Evolutionary conservation across 306 rosid species (phyloP), one percentile per base, ranked within the genome.

Genomic region (Dryas alaskensis): DNA sequence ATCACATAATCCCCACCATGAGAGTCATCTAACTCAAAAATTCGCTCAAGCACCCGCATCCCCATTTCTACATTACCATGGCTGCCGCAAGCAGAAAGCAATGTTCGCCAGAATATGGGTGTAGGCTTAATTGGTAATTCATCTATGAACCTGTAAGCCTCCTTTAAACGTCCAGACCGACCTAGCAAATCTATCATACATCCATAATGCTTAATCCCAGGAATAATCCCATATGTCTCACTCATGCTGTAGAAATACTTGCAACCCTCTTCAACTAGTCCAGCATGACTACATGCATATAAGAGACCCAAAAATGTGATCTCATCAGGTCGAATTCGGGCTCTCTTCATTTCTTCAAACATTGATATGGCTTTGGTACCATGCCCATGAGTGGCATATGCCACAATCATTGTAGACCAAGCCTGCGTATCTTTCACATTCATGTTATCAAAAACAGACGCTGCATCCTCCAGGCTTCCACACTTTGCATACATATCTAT

Each of bases 1-100:
- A 93, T 79, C 54, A 90, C 92, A 74, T 93, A 90, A 80, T 93
- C 98, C 45, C 98, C 98, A 52, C 97, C 91, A 43, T 93, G 92
- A 54, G 97, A 83, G 73, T 86, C 89, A 77, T 90, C 97, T 66
- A 92, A 40, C 80, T 82, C 90, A 79, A 82, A 86, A 69, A 93
- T 83, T 62, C 82, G 81, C 61, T 75, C 80, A 27, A 83, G 81
- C 49, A 86, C 96, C 44, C 10, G 88, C 84, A 85, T 83, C 54
- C 82, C 98, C 85, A 93, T 76, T 77, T 87, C 97, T 57, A 87
- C 86, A 84, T 87, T 84, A 44, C 89, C 90, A 16, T 87, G 89
- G 84, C 83, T 86, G 72, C 84, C 76, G 65, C 98, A 90, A 60
- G 97, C 76, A 60, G 93, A 84, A 43, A 93, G 86, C 81, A 93